Base-by-base conservation (phyloP, 768 basidiomycete species). In the Leccinum pellstonianum region DNA sequence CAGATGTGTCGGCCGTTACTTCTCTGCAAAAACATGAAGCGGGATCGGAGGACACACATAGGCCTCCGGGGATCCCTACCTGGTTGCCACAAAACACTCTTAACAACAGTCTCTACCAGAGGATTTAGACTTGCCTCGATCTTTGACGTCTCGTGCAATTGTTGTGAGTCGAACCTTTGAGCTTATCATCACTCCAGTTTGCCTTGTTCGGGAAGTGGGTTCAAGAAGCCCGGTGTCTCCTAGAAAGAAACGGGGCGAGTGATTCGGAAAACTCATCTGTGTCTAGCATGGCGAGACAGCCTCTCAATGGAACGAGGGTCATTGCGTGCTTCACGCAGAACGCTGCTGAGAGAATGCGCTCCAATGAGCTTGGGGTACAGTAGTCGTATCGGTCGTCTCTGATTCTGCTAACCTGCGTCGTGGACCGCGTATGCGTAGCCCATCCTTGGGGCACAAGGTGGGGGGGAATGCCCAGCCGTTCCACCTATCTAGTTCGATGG, bases 81-180 rank as follows among this genome's bases (percentile, higher is more conserved):
- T 21, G 23, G 70, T 73, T 54, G 64, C 56, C 2, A 65, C 27
- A 1, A 1, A 41, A 66, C 59, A 17, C 54, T 65, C 11, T 64
- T 46, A 0, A 60, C 64, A 3, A 68, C 70, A 2, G 66, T 66
- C n/a, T 73, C 66, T 12, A 60, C 65, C 3, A 76, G 56, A 7
- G 31, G 29, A 3, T 58, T 43, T 2, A 77, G 64, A 41, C 38
- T 41, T 14, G 63, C 67, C 0, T 69, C 68, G 17, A 68, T 35
- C 55, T 77, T 77, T 0, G 69, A 61, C 0, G 52, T 48, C 23
- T 62, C 54, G 7, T 62, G 15, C 5, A 10, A 15, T 38, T 15
- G 15, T 17, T 10, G 33, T 11, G 52, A 35, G 21, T 17, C 25
- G 25, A 50, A 3, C 25, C 49, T 27, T 17, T 11, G 15, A 25